Base-by-base conservation (phyloP, 176 grass and related monocot species). In the Calamus simplicifolius region DNA sequence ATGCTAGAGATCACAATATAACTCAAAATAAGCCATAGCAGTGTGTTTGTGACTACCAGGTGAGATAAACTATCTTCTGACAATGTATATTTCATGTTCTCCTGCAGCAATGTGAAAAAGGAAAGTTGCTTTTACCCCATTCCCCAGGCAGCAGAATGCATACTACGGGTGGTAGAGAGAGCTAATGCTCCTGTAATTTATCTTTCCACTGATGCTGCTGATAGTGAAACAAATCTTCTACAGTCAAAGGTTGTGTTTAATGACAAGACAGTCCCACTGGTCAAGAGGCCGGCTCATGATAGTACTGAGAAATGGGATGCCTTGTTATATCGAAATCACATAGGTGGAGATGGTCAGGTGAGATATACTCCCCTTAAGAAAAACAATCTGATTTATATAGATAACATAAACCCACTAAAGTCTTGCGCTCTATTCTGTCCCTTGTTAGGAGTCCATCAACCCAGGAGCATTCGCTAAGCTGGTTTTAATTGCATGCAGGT, bases 81-180 rank as follows among this genome's bases (percentile, higher is more conserved):
- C 31, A 21, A 50, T 68, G 8, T 43, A 29, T 27, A 6, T 52
- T 51, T 65, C 43, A 19, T 73, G 48, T 54, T 78, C 52, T 1
- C 30, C 26, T 81, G 63, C 68, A 94, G 87, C 70, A 98, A 98
- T 73, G 79, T 66, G 16, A 98, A 98, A 69, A 83, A 88, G 77
- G 81, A 98, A 51, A 98, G 87, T 56, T 98, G 93, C 63, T 98
- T 98, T 69, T 98, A 85, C 48, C 87, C 93, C 3, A 85, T 88
- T 68, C 93, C 93, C 64, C 84, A 98, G 70, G 87, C 87, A n/a
- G 84, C 93, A 72, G 75, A 83, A 16, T 98, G 93, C 78, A 82
- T 98, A 63, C 61, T 78, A 62, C 76, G 67, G 56, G 43, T 89
- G 1, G 56, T 83, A 59, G 84, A 89, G 69, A 90, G 73, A 75